Evolutionary conservation across 2,329 filamentous ascomycete species (phyloP).

Genomic region (Fusarium ambrosium): DNA sequence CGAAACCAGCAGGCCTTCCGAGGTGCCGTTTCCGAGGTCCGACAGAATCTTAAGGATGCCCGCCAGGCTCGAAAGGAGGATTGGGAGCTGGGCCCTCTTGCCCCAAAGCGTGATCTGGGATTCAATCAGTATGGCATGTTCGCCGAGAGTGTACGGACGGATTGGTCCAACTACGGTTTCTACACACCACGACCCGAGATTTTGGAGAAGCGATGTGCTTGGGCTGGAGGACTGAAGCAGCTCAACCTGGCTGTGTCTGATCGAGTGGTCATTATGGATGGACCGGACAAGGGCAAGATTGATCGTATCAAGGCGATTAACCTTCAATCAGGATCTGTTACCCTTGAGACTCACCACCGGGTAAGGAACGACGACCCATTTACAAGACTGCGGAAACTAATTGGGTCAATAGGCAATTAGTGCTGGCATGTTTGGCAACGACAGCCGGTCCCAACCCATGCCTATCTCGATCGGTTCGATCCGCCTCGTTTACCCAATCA

Average conservation of each 20-base stretch:
- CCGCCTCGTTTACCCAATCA: conserved; percentile 84
- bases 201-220: conserved; percentile 61
- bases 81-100: conserved; percentile 82
- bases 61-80: conserved; percentile 75
- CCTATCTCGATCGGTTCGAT: conserved; percentile 78
- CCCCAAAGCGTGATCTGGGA: conserved; percentile 81
- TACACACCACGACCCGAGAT: conserved; percentile 51
- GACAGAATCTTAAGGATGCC: conserved; percentile 55
- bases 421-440: conserved; percentile 49
- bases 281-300: conserved; percentile 86
- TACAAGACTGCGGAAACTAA: not conserved
- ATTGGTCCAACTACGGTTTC: conserved; percentile 52
- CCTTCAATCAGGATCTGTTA: conserved; percentile 67
- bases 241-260: conserved; percentile 78
- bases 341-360: conserved; percentile 73
- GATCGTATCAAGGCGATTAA: conserved; percentile 75
- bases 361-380: conserved; percentile 60
- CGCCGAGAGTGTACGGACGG: conserved; percentile 53
- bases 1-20: conserved; percentile 51
- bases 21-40: conserved; percentile 50
- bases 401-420: conserved; percentile 44
- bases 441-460: conserved; percentile 49
- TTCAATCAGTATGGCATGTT: conserved; percentile 72
- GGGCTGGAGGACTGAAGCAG: conserved; percentile 68
- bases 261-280: conserved; percentile 84